phyloP scores from a whole-genome alignment of 768 basidiomycete genomes.

The Lactifluus pinguis region DNA sequence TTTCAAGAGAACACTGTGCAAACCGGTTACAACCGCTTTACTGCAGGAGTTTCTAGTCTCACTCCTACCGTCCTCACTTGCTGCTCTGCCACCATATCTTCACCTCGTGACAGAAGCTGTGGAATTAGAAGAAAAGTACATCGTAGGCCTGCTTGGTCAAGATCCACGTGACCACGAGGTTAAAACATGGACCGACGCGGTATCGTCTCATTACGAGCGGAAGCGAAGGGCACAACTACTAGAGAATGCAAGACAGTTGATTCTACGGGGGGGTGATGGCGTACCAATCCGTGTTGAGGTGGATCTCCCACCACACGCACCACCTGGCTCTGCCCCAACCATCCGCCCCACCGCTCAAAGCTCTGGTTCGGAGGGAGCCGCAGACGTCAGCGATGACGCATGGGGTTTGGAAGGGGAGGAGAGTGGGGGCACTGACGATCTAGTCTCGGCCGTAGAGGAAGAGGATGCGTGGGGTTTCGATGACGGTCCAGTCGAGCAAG shows the following conservation, averaged over 20 bases:
- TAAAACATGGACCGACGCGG: constrained; percentile 57
- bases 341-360: constrained; percentile 1
- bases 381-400: constrained; percentile 28
- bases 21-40: constrained; percentile 49
- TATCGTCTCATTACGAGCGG: constrained; percentile 71
- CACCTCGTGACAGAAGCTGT: constrained; percentile 48
- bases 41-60: constrained; percentile 61
- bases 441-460: constrained; percentile 20
- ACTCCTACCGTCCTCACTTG: constrained; percentile 57
- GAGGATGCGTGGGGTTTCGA: constrained; percentile 34
- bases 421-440: constrained; percentile 17
- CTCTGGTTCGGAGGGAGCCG: constrained; percentile 15
- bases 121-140: constrained; percentile 51
- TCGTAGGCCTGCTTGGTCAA: constrained; percentile 42
- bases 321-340: neutral
- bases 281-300: constrained; percentile 32
- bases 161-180: constrained; percentile 44
- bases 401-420: constrained; percentile 40
- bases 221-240: constrained; percentile 60
- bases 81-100: constrained; percentile 53
- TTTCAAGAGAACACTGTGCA: constrained; percentile 52
- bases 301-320: neutral
- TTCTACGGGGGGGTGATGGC: constrained; percentile 35
- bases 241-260: constrained; percentile 46
- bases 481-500: constrained; percentile 36